These are phyloP conservation scores for Cryptococcus sp. DNA, from an alignment of 1,284 basidiomycete species.

Conservation along the genomic window DNA sequence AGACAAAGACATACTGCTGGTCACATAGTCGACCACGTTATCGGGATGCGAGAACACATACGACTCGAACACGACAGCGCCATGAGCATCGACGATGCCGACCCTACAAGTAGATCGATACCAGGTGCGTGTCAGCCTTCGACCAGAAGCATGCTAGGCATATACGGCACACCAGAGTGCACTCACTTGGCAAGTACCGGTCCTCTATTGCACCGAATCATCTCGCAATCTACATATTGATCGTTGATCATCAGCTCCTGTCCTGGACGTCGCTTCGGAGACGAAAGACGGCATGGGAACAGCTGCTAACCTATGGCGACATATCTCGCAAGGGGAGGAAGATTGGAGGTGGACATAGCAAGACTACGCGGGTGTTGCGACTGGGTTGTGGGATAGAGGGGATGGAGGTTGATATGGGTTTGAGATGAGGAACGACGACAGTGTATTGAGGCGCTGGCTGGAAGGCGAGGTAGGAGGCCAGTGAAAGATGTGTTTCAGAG, in stretches of 20 bases:
- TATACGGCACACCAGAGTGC: not conserved
- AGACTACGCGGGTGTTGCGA: too few relatives aligned
- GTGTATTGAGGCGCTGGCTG: too few relatives aligned
- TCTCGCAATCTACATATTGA: slow-evolving; percentile 40
- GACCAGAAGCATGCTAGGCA: too few relatives aligned
- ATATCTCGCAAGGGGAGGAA: slow-evolving; percentile 30
- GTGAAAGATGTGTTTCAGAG: too few relatives aligned
- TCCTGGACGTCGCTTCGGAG: not conserved
- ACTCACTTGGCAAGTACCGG: slow-evolving; percentile 31
- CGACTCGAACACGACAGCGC: slow-evolving; percentile 50
- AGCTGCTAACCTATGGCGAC: slow-evolving; percentile 32
- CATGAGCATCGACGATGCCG: slow-evolving; percentile 54
- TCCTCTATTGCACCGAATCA: slow-evolving; percentile 25
- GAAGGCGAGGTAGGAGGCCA: too few relatives aligned
- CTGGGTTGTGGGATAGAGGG: too few relatives aligned
- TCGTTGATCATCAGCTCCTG: too few relatives aligned
- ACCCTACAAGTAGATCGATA: slow-evolving; percentile 24
- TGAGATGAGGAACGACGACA: too few relatives aligned
- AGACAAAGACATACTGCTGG: not conserved
- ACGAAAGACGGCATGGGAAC: too few relatives aligned
- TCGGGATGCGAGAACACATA: slow-evolving; percentile 52
- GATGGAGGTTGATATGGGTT: too few relatives aligned
- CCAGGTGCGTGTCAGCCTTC: too few relatives aligned
- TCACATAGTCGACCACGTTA: slow-evolving; percentile 52
- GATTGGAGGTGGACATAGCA: not conserved